Base-by-base conservation (phyloP, 2,329 filamentous ascomycete species). In the Monilinia aucupariae region DNA sequence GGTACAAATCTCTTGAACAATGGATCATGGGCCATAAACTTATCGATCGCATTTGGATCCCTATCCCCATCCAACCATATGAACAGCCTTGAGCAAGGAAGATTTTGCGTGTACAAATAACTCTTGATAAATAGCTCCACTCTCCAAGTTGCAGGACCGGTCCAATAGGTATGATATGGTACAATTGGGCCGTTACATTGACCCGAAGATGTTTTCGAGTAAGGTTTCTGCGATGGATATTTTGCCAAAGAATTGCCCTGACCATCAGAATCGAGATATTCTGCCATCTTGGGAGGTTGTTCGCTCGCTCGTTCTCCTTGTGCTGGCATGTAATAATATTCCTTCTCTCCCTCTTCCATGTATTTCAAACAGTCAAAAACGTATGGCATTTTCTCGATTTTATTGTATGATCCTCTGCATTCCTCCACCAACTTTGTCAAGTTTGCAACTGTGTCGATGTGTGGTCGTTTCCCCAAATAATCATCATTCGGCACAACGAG, bases 131-230 rank as follows among this genome's bases (percentile, higher is more conserved):
- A 83, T 37, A 81, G 74, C 67, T 83, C 81, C 49, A 83, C 79
- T 50, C 81, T 75, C 81, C 81, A 84, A 4, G 80, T 83, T 4
- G 81, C 80, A 10, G 80, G 78, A 4, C 81, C 81, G 9, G 80
- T 81, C 81, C 81, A 83, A 76, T 83, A 83, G 34, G 79, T 78
- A 67, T 84, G 81, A 59, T 80, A 83, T 4, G 80, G 80, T 37
- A 82, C 76, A 66, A 83, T 80, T n/a, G 81, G 80, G 2, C 81
- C 81, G 49, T 80, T 75, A 66, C 81, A 84, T 32, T 77, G 76
- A n/a, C 80, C 81, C 45, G 79, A 75, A 12, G 71, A 75, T 2
- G 73, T 68, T 56, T 76, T 77, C 22, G 78, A 75, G 3, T 77
- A 72, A 2, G 74, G 61, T 7, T 77, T 73, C n/a, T 74, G 73